Base-by-base conservation (phyloP, 192 early-diverging fungal species). In the Chytriomyces sp. region DNA sequence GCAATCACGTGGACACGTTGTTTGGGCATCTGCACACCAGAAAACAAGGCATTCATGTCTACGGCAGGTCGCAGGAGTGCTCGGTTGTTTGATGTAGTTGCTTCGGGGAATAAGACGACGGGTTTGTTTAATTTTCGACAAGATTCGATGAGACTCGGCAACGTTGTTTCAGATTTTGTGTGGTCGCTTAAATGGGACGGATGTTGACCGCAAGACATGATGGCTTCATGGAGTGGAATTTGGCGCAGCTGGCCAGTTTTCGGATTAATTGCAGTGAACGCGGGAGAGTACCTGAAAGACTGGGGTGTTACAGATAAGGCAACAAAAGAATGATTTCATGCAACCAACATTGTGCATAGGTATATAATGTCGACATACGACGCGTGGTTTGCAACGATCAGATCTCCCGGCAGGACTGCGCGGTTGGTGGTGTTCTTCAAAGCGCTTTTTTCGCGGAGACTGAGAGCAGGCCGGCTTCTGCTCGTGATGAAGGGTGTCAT, bases 291-390 rank as follows among this genome's bases (percentile, higher is more conserved):
- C 18, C 67, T 69, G 20, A 45, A 9, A 28, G 45, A 47, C 24
- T 47, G 4, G 45, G 2, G 43, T 5, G 13, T 44, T 65, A 24
- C 13, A 1, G 2, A 44, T 16, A 5, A 4, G 46, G n/a, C n/a
- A 6, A n/a, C n/a, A 18, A 9, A 69, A n/a, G 18, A 76, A 45
- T 48, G 50, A 57, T 18, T 18, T 45, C 35, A 45, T 18, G 47
- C 63, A 69, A 26, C 66, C 50, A 89, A 95, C 85, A 82, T 78
- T 47, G 87, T 88, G 7, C 87, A 84, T 7, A 96, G 74, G 44
- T 92, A 93, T 45, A 96, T 50, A 10, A 95, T 64, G 50, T 96
- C 94, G 26, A 95, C 80, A 73, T 96, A 96, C 9, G 94, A 95
- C 4, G 86, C 85, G 79, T 92, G 93, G 79, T 96, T 96, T 67